Base-by-base conservation (phyloP, 2,329 filamentous ascomycete genomes). In the Penicillium griseofulvum region DNA sequence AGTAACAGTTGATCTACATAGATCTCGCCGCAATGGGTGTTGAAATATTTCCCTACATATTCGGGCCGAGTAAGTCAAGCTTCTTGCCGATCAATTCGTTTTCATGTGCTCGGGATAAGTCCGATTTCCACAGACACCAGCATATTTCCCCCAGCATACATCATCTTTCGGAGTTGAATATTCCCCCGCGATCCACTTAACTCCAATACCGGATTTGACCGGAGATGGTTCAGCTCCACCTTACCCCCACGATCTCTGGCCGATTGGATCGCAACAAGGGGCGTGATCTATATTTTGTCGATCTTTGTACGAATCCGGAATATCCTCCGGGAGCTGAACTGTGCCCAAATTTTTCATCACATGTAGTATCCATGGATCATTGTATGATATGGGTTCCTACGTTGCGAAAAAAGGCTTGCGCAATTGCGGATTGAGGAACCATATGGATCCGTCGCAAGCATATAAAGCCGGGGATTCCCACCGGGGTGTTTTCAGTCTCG, bases 201-300 rank as follows among this genome's bases (percentile, higher is more conserved):
- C 16, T 17, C 5, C 2, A 29, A 11, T 3, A 12, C 0, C 38
- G 22, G 14, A 8, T 9, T 9, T n/a, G 39, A 17, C 55, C 58
- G 45, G 28, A 50, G 56, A 52, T 26, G 54, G 46, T 51, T 7
- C 36, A 11, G 44, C 36, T 47, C 55, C 53, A 54, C 52, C 45
- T 17, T 4, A n/a, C 22, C 48, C 49, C 28, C 5, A 14, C 24
- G 26, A 7, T 19, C 5, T 14, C 31, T 29, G 12, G n/a, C 42
- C 26, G 42, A 44, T 44, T 44, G 42, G 26, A 44, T 22, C 22
- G 37, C 4, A 37, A 24, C 22, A 31, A 28, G n/a, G 7, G 17
- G 28, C 43, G 17, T 36, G 45, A 50, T 54, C 24, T 36, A 26
- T 31, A 33, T 8, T 14, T 19, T 16, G 37, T n/a, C 33, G 31